Evolutionary conservation across 2,329 filamentous ascomycete genomes (phyloP), one percentile per base, ranked within the genome.

Genomic region (Clonostachys byssicola): DNA sequence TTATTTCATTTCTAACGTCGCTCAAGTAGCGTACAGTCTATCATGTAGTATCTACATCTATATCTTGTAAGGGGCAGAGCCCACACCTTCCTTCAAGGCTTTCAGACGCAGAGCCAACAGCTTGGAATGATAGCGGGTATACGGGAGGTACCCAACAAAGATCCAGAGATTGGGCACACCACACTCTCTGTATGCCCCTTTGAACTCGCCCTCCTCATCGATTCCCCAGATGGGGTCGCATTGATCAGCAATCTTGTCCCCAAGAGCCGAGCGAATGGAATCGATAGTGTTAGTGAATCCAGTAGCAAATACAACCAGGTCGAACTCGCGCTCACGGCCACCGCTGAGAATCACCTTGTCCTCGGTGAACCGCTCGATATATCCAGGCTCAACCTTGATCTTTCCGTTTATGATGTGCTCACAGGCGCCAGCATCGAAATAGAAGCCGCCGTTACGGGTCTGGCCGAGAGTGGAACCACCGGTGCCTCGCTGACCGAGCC

Each of bases 351-450:
- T 51, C n/a, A 65, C 60, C 42, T 58, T 61, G 44, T 63, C 56
- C 20, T 60, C 57, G 5, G 57, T 59, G 43, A 66, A 64, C 17
- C 51, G 52, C 50, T 51, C 52, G 30, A 54, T 52, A 48, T 56
- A 62, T 1, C 59, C 57, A 5, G 52, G 50, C 39, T 57, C 54
- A 20, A 88, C 67, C 53, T 80, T 80, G 59, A 88, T 80, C 57
- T 80, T 81, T 1, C 83, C 82, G 12, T 85, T 78, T 3, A 71
- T 70, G 49, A 88, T 85, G 18, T 87, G 70, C 55, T 78, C 63
- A 1, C 78, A 79, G 1, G 76, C 79, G 0, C 85, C 85, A 2
- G 86, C 82, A 50, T 88, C 81, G 51, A 88, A 83, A 62, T 88
- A 88, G 58, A 87, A 88, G 0, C 85, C 84, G 1, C 85, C 85